Base-by-base conservation (phyloP, 2,329 filamentous ascomycete species). In the Pseudocercospora eumusae region DNA sequence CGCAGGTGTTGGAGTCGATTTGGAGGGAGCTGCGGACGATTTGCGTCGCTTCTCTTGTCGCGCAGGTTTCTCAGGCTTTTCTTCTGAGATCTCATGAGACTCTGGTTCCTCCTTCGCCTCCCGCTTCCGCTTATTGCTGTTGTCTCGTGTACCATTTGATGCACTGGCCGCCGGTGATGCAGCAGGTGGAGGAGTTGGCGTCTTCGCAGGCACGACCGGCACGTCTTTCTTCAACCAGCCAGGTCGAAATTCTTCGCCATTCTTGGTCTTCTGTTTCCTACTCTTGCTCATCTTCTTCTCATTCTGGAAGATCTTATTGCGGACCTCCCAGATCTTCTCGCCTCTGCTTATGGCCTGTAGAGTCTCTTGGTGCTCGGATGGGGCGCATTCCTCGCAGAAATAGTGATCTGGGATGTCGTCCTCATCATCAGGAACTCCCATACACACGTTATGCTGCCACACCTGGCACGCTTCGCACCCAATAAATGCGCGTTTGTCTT, bases 361-460 rank as follows among this genome's bases (percentile, higher is more conserved):
- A 2, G 97, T 85, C 64, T 88, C 87, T 68, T 86, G 87, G 78
- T 99, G 95, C 65, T 93, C 87, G 60, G 92, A 84, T 0, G 95
- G 95, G 57, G 85, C 84, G 80, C 95, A 98, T 77, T 88, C 81
- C 77, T 99, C 95, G 78, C 95, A 99, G 77, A 89, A 96, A 79
- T 99, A 99, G 76, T 90, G 84, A 64, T 90, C 90, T 28, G 90
- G 89, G 59, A 91, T 83, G 71, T 93, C 86, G 62, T 93, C 79
- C 61, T 84, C 90, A 31, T 88, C 86, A 69, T 90, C 92, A 52
- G 88, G 86, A 71, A 97, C 86, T 57, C 91, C 92, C 82, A 99
- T 91, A 75, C 95, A 99, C 66, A 96, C 88, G 73, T 97, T 97
- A 78, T 99, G 95, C 78, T 99, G 95, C 95, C 95, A 99, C 45